Percentiles rank a stretch among this genome's conserved stretches.
phyloP scores from a whole-genome alignment of 306 rosid species.

The Bauhinia variegata region DNA sequence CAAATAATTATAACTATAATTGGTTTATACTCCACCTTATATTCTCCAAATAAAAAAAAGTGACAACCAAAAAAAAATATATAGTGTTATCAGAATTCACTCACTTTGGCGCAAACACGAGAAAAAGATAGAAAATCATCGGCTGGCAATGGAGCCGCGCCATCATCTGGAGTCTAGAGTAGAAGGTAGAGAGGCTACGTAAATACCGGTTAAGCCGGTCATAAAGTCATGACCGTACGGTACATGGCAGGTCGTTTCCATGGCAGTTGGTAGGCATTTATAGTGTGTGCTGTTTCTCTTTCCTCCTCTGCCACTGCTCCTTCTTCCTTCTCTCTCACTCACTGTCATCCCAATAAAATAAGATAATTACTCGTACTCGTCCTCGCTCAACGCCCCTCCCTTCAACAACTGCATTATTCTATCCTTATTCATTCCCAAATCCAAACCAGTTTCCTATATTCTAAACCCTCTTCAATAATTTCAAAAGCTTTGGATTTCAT shows the following conservation, averaged over 20 bases:
- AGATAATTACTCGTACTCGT: neutral
- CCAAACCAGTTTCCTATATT: neutral
- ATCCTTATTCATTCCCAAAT: neutral
- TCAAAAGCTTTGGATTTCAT: neutral
- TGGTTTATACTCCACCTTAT: too few relatives aligned
- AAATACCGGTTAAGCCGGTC: constrained; percentile 49
- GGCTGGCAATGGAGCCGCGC: neutral
- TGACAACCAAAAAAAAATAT: too few relatives aligned
- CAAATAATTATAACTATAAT: too few relatives aligned
- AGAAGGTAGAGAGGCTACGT: neutral
- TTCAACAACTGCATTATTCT: constrained; percentile 1
- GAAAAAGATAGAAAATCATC: too few relatives aligned
- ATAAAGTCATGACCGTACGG: constrained; percentile 50
- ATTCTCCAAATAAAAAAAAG: too few relatives aligned
- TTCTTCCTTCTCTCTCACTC: constrained; percentile 21
- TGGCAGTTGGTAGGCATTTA: constrained; percentile 80
- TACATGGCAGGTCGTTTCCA: constrained; percentile 58
- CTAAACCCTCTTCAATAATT: neutral
- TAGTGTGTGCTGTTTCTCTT: constrained; percentile 39
- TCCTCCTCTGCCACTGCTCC: neutral
- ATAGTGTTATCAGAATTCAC: too few relatives aligned
- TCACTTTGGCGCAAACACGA: too few relatives aligned
- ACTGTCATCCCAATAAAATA: neutral
- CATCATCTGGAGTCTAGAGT: neutral
- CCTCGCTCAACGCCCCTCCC: neutral